phyloP scores from a whole-genome alignment of 495 filamentous ascomycete species.

The Talaromyces thailandensis region DNA sequence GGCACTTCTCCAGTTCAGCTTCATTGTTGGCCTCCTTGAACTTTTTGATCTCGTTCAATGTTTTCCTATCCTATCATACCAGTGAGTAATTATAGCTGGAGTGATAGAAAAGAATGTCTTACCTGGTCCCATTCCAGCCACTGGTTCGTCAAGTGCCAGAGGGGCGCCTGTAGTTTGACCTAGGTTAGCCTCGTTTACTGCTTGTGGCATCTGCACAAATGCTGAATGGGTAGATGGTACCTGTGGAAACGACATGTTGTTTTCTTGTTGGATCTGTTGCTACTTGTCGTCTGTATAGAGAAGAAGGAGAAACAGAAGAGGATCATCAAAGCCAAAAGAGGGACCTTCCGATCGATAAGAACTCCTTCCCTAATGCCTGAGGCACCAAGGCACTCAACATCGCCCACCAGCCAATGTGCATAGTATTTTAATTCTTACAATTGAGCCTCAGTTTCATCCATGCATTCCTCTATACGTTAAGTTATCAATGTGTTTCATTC shows the following conservation, averaged over 20 bases:
- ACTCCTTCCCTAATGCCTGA: background rate
- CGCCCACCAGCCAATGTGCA: background rate
- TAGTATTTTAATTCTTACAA: background rate
- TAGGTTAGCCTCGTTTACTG: background rate
- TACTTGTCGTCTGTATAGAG: background rate
- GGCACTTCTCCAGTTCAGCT: constrained; percentile 46
- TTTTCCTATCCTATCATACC: constrained; percentile 38
- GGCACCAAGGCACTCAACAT: background rate
- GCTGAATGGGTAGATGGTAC: background rate
- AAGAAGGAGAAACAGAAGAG: background rate
- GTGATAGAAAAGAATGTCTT: constrained; percentile 4
- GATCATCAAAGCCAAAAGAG: background rate
- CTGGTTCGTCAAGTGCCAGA: constrained; percentile 25
- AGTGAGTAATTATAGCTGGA: background rate
- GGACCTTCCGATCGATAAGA: background rate
- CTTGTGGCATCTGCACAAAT: too few species aligned
- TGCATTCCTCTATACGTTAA: background rate
- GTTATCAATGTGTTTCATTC: background rate
- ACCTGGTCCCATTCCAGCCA: constrained; percentile 61
- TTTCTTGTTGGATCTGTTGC: background rate
- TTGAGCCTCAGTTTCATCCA: background rate
- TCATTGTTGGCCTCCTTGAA: constrained; percentile 39
- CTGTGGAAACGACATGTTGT: background rate
- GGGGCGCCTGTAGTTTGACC: background rate
- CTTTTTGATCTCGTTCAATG: constrained; percentile 49